Conservation (phyloP, 768 basidiomycete genomes). For the Amanita fuliginea region DNA sequence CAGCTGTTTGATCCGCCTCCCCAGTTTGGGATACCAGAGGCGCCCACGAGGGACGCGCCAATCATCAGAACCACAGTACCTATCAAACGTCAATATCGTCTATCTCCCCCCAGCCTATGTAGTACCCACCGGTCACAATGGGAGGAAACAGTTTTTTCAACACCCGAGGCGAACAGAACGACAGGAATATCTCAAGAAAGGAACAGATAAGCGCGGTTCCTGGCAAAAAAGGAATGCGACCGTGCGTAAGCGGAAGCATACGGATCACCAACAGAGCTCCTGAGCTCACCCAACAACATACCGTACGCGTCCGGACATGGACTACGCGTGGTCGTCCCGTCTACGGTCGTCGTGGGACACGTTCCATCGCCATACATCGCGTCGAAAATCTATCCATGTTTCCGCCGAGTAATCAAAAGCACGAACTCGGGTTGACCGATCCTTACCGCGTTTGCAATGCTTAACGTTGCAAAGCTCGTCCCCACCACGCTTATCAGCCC, state of each 20-base stretch:
- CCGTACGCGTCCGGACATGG: slow-evolving; percentile 78
- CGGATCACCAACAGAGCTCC: background rate
- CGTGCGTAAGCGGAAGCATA: background rate
- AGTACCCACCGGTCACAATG: slow-evolving; percentile 51
- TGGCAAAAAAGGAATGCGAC: slow-evolving; percentile 13
- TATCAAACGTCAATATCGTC: slow-evolving; percentile 10
- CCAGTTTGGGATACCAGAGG: slow-evolving; percentile 72
- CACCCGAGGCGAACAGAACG: slow-evolving; percentile 57
- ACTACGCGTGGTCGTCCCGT: slow-evolving; percentile 47
- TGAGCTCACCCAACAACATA: slow-evolving; percentile 48
- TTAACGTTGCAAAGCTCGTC: slow-evolving; percentile 70
- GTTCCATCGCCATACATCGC: slow-evolving; percentile 73
- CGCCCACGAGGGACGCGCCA: slow-evolving; percentile 65
- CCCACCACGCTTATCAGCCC: slow-evolving; percentile 76
- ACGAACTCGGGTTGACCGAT: slow-evolving; percentile 2
- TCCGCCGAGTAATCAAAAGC: background rate
- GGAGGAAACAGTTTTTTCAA: slow-evolving; percentile 69
- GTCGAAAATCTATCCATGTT: slow-evolving; percentile 45
- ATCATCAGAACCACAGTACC: slow-evolving; percentile 77
- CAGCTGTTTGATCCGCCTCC: slow-evolving; percentile 77
- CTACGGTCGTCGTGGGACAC: slow-evolving; percentile 47
- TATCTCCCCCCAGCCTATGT: no score
- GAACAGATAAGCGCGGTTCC: slow-evolving; percentile 72
- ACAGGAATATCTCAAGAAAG: slow-evolving; percentile 70
- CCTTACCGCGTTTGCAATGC: slow-evolving; percentile 58